Base-by-base conservation (phyloP, 495 filamentous ascomycete genomes). In the Annulohypoxylon bovei region DNA sequence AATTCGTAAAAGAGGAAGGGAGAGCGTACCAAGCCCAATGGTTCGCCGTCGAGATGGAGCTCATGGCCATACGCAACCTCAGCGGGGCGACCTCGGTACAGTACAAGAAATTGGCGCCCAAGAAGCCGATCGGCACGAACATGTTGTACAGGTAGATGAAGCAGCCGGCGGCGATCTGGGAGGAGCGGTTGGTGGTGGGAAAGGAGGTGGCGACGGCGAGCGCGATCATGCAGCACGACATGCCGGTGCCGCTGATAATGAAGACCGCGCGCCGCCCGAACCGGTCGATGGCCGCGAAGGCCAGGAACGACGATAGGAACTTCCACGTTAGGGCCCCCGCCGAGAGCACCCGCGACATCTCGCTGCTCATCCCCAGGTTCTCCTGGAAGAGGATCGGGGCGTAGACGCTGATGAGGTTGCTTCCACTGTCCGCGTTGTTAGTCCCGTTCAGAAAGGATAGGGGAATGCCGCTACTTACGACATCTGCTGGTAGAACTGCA, bases 391-490 rank as follows among this genome's bases (percentile, higher is more conserved):
- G 86, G 4, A 83, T 84, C 0, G 88, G 83, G 0, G 86, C 84
- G 69, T 89, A 90, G 60, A 88, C 87, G 16, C 85, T 85, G 47
- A 89, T 87, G 33, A 89, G 76, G 65, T 88, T 88, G 68, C 88
- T 87, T 25, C 88, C 87, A 8, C 80, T 73, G 27, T 28, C 4
- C 6, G 12, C 7, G 14, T 47, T 62, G 40, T 72, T 53, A 72
- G 64, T 42, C 18, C 42, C 16, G 7, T 14, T 62, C 20, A 5
- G 30, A 11, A 27, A 30, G 5, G 3, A 14, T 22, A 32, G 37
- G 14, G 37, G 23, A 25, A 18, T n/a, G 4, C 12, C 6, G 47
- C 16, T 65, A 73, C 70, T 47, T 65, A 73, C 70, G 71, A 85
- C 65, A 88, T 81, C 73, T 88, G 84, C 69, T 84, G 77, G 50